These are phyloP conservation scores for Fraxinus quadrangulata DNA, from an alignment of 257 asterid genomes.

Conservation along the genomic window DNA sequence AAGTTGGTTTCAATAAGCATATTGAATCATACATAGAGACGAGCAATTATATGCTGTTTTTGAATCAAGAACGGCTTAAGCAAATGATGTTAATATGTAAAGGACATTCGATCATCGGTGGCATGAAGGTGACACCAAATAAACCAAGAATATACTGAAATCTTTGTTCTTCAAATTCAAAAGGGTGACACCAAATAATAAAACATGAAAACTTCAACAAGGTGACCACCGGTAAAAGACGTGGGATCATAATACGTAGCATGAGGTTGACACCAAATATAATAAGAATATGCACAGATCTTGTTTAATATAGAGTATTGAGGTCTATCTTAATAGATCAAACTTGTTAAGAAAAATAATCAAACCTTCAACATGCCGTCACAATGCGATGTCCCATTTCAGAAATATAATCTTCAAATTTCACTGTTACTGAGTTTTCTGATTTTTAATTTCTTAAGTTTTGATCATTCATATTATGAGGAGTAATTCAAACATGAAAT, in stretches of 20 bases:
- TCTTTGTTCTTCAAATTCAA: not conserved
- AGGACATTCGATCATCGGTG: not conserved
- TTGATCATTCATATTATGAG: too few species aligned
- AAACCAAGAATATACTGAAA: not conserved
- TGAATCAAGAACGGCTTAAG: not conserved
- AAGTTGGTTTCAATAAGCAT: not conserved
- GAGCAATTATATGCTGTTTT: not conserved
- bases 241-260: not conserved
- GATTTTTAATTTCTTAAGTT: too few species aligned
- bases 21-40: not conserved
- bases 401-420: too few species aligned
- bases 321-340: too few species aligned
- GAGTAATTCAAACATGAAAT: too few species aligned
- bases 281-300: not conserved
- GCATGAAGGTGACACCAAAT: constrained; percentile 4
- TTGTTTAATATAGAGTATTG: too few species aligned
- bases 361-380: too few species aligned
- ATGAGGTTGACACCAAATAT: not conserved
- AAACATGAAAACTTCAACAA: not conserved
- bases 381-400: too few species aligned
- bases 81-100: constrained; percentile 1
- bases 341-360: too few species aligned
- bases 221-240: not conserved
- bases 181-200: not conserved
- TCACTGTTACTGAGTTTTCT: too few species aligned